These are phyloP conservation scores for Leucoagaricus sp. DNA, from an alignment of 1,284 basidiomycete species.

Conservation along the genomic window DNA sequence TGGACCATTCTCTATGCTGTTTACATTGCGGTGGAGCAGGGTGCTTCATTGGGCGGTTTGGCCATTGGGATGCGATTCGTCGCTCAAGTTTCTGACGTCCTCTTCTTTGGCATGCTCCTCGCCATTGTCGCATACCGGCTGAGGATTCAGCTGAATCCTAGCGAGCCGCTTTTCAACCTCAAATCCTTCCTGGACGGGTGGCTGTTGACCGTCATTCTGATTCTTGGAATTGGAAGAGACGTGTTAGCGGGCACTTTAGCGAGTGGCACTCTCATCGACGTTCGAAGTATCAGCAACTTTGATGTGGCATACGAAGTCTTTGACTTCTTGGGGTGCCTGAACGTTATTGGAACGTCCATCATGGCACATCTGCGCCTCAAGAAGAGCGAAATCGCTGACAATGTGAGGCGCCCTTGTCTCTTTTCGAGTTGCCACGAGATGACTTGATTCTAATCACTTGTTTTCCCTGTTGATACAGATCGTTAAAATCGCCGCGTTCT, in stretches of 20 bases:
- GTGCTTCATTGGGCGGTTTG: neutral
- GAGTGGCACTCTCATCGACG: neutral
- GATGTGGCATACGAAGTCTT: conserved; percentile 1
- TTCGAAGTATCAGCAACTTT: neutral
- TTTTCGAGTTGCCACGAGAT: neutral
- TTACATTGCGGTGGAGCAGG: neutral
- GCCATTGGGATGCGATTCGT: neutral
- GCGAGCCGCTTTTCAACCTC: neutral
- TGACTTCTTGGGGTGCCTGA: neutral
- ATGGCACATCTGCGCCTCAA: neutral
- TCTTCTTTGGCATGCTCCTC: neutral
- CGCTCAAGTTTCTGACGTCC: neutral
- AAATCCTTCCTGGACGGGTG: conserved; percentile 9
- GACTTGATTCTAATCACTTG: too few species aligned
- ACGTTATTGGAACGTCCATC: neutral
- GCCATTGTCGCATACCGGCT: conserved; percentile 7
- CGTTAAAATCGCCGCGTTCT: neutral
- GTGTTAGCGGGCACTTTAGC: neutral
- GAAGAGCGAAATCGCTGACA: neutral
- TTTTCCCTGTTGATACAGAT: neutral
- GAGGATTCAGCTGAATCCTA: conserved; percentile 3
- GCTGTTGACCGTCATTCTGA: neutral
- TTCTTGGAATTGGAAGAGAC: conserved; percentile 4
- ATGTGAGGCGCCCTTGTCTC: neutral
- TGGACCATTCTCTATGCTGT: conserved; percentile 4